phyloP scores from a whole-genome alignment of 192 early-diverging fungal genomes.

The Chytriomyces hyalinus region DNA sequence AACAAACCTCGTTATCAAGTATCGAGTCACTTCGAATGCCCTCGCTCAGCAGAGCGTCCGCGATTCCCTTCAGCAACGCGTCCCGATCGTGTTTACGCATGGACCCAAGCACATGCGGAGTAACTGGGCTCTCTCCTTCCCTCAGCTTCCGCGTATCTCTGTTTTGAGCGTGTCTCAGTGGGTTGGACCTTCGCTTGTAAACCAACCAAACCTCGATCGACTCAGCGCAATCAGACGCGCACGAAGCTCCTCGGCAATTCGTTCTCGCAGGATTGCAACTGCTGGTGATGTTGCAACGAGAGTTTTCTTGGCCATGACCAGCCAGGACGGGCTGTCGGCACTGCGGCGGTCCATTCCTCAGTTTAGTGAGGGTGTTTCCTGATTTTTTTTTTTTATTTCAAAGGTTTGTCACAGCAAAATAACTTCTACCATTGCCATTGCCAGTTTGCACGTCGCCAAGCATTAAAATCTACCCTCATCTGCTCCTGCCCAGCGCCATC shows the following conservation, averaged over 20 bases:
- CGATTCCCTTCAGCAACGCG: slow-evolving; percentile 1
- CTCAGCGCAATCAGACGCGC: neutral
- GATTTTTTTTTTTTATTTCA: too few relatives aligned
- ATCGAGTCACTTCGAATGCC: too few relatives aligned
- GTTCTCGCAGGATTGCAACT: slow-evolving; percentile 7
- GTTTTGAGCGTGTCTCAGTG: neutral
- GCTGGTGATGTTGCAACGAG: neutral
- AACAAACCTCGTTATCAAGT: too few relatives aligned
- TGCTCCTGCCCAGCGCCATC: neutral
- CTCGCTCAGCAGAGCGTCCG: slow-evolving; percentile 14
- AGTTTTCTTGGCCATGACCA: slow-evolving; percentile 2
- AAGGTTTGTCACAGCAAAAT: neutral
- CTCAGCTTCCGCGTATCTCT: too few relatives aligned
- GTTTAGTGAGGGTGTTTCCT: slow-evolving; percentile 79
- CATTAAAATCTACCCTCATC: neutral
- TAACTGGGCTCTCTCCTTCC: neutral
- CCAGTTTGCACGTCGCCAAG: too few relatives aligned
- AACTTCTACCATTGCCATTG: slow-evolving; percentile 13
- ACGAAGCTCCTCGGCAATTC: slow-evolving; percentile 21
- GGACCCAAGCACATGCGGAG: slow-evolving; percentile 1
- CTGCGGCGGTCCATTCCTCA: slow-evolving; percentile 82
- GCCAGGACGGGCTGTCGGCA: slow-evolving; percentile 67
- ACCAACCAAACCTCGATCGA: too few relatives aligned
- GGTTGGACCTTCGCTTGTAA: neutral
- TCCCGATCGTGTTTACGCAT: slow-evolving; percentile 19